A percentile compares a stretch with the other conserved stretches of the same genome.
Evolutionary conservation across 257 asterid genomes (phyloP).

Genomic region (Salvia hispanica): DNA sequence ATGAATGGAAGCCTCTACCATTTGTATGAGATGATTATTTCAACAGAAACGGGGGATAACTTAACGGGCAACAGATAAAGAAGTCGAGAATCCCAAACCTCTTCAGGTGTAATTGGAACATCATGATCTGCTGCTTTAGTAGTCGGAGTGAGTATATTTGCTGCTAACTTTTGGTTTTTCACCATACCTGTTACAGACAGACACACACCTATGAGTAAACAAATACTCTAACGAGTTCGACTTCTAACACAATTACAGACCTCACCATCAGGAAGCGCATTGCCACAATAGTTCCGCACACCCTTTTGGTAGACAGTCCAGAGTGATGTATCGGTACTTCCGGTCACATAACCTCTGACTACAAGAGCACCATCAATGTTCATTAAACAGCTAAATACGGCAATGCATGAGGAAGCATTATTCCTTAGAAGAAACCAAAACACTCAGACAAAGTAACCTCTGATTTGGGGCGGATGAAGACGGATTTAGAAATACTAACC

Average conservation of each 20-base stretch:
- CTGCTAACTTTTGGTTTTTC: constrained; percentile 73
- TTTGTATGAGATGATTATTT: background rate
- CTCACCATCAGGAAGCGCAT: constrained; percentile 89
- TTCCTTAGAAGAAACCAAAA: background rate
- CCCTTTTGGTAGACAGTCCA: constrained; percentile 96
- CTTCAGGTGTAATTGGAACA: constrained; percentile 85
- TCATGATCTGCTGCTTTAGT: constrained; percentile 96
- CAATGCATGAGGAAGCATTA: background rate
- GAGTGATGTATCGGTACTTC: constrained; percentile 94
- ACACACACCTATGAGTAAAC: constrained; percentile 12
- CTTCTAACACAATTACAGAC: constrained; percentile 34
- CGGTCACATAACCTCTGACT: constrained; percentile 96
- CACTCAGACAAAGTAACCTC: constrained; percentile 8
- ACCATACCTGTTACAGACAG: constrained; percentile 60
- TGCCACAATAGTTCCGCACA: constrained; percentile 80
- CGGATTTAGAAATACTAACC: constrained; percentile 55
- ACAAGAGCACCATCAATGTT: constrained; percentile 26
- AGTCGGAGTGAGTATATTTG: constrained; percentile 85
- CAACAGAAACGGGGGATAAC: background rate
- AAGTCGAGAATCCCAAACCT: constrained; percentile 48
- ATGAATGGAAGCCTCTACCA: too few relatives aligned
- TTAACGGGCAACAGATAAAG: constrained; percentile 14
- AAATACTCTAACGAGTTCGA: constrained; percentile 2
- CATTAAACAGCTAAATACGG: constrained; percentile 15
- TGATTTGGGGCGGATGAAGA: background rate